Evolutionary conservation across 2,329 filamentous ascomycete species (phyloP), one percentile per base, ranked within the genome.

Genomic region (Colletotrichum orbiculare): DNA sequence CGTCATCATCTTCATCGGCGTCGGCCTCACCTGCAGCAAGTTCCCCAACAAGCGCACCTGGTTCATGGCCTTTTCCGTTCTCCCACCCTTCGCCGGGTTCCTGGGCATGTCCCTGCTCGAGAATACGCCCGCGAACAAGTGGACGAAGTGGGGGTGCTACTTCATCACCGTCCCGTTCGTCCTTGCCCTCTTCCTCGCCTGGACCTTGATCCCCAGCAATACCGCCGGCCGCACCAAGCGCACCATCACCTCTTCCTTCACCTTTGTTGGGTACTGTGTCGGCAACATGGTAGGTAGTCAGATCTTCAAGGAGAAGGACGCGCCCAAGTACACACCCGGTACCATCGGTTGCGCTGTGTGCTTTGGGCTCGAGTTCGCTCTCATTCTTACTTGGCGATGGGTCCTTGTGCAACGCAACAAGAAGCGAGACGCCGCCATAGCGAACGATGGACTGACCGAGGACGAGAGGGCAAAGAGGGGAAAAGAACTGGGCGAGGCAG

Each of bases 281-380:
- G 81, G 81, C 2, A 83, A 83, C 68, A 82, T 82, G 76, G 75
- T 75, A 3, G 81, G 81, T 5, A 78, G 77, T 8, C 80, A 83
- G 69, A 81, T 83, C 54, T 83, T 83, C 72, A 75, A 76, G 52
- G 69, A 73, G 5, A 72, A 72, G 25, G 81, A 83, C 66, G 79
- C 78, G 1, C 81, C 81, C 1, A 75, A 78, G 41, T 83, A 83
- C 64, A 73, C 81, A 5, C 77, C 78, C 0, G 81, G 80, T 4
- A 82, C 79, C 0, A 71, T 71, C 11, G 76, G 71, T 2, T 81
- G 79, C 39, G 75, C 77, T 1, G 65, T 78, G 3, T 79, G 79
- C 67, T 79, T 78, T 62, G 77, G 68, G 2, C 68, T 79, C 0
- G 70, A 79, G 58, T 76, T 78, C 47, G 34, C 79, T 6, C 69